phyloP scores from a whole-genome alignment of 305 asterid species.

The Fraxinus latifolia region DNA sequence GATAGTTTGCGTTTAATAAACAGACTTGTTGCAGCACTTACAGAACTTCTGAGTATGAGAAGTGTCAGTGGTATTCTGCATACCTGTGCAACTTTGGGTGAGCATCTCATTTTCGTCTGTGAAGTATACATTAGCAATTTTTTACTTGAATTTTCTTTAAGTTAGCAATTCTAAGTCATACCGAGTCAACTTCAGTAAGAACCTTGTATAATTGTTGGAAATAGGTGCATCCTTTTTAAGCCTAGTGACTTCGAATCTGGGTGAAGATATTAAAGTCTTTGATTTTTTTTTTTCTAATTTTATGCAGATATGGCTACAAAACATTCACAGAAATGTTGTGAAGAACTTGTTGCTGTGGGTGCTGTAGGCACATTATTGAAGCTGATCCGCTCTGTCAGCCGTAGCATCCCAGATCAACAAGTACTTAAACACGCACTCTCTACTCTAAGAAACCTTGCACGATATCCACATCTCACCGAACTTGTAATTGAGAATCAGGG shows the following conservation, averaged over 20 bases:
- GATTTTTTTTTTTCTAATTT: conserved; percentile 1
- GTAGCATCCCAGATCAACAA: conserved; percentile 96
- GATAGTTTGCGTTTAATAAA: conserved; percentile 82
- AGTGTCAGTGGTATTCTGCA: conserved; percentile 84
- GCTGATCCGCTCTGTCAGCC: conserved; percentile 75
- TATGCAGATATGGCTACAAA: conserved; percentile 78
- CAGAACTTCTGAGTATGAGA: conserved; percentile 77
- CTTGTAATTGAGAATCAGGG: conserved; percentile 47
- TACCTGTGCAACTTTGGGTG: conserved; percentile 87
- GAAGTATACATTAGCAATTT: not conserved
- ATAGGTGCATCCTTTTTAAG: not conserved
- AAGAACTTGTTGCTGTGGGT: conserved; percentile 87
- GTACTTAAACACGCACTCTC: conserved; percentile 80
- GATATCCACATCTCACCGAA: conserved; percentile 58
- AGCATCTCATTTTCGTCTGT: conserved; percentile 11
- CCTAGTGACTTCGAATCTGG: not conserved
- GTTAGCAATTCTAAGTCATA: not conserved
- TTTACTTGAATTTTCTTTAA: not conserved
- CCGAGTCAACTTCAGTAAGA: not conserved
- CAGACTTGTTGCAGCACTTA: conserved; percentile 79
- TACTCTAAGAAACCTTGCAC: conserved; percentile 85
- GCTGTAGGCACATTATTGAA: conserved; percentile 68
- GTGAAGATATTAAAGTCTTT: not conserved
- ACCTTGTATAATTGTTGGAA: not conserved
- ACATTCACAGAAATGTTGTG: conserved; percentile 85